A percentile compares a stretch with the other conserved stretches of the same genome.
Evolutionary conservation across 257 asterid genomes (phyloP).

Genomic region (Ilex asprella): DNA sequence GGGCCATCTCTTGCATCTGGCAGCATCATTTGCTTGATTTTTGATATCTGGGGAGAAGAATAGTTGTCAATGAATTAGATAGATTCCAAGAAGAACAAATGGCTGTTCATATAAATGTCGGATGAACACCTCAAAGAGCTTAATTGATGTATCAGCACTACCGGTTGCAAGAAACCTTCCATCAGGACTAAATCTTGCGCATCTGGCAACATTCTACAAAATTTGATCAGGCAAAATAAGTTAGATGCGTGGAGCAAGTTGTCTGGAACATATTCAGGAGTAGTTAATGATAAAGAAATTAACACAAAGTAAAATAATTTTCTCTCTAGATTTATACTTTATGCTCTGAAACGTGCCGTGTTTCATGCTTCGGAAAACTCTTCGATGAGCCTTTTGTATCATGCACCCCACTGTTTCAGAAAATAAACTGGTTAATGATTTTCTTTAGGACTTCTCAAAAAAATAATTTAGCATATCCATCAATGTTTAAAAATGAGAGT

Average conservation of each 20-base stretch:
- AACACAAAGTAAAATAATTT: conserved; percentile 12
- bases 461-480: too few relatives aligned
- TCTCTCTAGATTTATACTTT: conserved; percentile 42
- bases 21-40: conserved; percentile 77
- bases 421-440: conserved; percentile 1
- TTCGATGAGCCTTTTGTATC: conserved; percentile 59
- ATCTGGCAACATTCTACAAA: conserved; percentile 62
- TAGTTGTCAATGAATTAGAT: conserved; percentile 14
- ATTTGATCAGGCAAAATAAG: not conserved
- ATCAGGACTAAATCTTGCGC: conserved; percentile 87
- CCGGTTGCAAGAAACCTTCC: conserved; percentile 88
- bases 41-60: conserved; percentile 34
- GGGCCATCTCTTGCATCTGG: conserved; percentile 62
- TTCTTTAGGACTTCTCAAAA: too few relatives aligned
- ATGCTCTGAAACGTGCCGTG: conserved; percentile 76
- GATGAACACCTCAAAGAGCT: conserved; percentile 60
- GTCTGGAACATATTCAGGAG: not conserved
- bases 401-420: conserved; percentile 40
- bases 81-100: conserved; percentile 9
- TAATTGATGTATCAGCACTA: conserved; percentile 79
- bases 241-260: not conserved
- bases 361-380: conserved; percentile 69
- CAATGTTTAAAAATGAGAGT: too few relatives aligned
- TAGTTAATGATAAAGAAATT: conserved; percentile 6
- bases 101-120: conserved; percentile 7